Evolutionary conservation across 2,329 filamentous ascomycete genomes (phyloP).

Genomic region (Fusarium fracticaudum): DNA sequence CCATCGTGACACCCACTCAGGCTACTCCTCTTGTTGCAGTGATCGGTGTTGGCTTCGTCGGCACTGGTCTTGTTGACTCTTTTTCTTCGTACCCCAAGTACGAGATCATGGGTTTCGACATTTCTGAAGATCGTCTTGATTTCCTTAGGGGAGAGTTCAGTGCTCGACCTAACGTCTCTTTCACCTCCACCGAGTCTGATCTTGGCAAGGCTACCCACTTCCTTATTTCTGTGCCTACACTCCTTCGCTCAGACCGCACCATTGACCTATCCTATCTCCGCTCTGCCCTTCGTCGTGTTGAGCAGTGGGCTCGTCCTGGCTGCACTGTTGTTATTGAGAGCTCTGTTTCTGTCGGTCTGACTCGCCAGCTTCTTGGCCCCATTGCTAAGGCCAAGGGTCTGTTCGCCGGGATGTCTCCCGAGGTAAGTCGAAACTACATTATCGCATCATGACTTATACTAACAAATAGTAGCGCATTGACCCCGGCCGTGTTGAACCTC

Average conservation of each 20-base stretch:
- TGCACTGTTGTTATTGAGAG: constrained; percentile 62
- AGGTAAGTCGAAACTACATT: constrained; percentile 9
- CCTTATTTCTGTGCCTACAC: constrained; percentile 62
- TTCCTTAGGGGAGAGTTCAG: constrained; percentile 45
- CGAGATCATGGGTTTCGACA: constrained; percentile 57
- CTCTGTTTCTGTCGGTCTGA: constrained; percentile 64
- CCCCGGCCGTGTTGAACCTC: constrained; percentile 55
- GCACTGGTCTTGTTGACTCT: constrained; percentile 55
- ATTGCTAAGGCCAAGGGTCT: constrained; percentile 53
- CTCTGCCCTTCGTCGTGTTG: constrained; percentile 54
- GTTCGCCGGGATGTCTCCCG: constrained; percentile 60
- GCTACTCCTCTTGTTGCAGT: constrained; percentile 53
- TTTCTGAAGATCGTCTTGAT: constrained; percentile 51
- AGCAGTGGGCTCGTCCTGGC: constrained; percentile 52
- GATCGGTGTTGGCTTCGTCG: constrained; percentile 63
- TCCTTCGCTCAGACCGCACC: constrained; percentile 55
- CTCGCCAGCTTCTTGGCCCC: constrained; percentile 58
- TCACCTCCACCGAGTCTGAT: constrained; percentile 50
- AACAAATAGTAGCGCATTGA: constrained; percentile 55
- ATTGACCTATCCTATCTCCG: constrained; percentile 58
- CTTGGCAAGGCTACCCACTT: constrained; percentile 58
- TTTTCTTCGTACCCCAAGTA: constrained; percentile 50
- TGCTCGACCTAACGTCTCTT: constrained; percentile 24
- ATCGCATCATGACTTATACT: background rate
- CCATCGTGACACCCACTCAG: background rate